Percentiles rank a stretch among this genome's conserved stretches.
Evolutionary conservation across 2,329 filamentous ascomycete species (phyloP).

Genomic region (Pestalotiopsis fici): DNA sequence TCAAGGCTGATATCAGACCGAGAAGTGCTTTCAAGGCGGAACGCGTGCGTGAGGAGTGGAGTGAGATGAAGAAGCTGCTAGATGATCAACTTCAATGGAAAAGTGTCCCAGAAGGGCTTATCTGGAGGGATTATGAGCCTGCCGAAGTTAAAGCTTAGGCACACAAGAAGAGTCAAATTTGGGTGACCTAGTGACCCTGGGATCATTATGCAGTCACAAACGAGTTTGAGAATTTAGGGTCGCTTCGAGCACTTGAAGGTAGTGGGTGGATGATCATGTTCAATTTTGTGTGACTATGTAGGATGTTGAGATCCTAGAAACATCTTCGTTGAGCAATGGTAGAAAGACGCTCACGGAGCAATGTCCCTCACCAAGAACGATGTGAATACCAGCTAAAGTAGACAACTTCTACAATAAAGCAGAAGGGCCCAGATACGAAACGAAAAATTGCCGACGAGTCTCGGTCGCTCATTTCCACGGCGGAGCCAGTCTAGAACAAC

Average conservation of each 20-base stretch:
- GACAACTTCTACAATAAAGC: neutral
- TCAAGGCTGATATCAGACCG: conserved; percentile 12
- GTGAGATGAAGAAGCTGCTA: conserved; percentile 21
- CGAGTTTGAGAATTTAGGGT: neutral
- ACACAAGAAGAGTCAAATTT: neutral
- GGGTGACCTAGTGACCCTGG: neutral
- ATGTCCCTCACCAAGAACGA: neutral
- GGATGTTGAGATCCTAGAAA: neutral
- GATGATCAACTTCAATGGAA: conserved; percentile 27
- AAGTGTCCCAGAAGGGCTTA: conserved; percentile 21
- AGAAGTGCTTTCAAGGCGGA: conserved; percentile 11
- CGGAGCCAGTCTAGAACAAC: conserved; percentile 66
- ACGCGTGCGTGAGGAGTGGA: conserved; percentile 15
- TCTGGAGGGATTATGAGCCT: conserved; percentile 13
- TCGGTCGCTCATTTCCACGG: neutral
- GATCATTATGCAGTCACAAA: neutral
- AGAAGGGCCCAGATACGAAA: neutral
- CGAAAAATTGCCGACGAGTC: neutral
- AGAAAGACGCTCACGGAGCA: neutral
- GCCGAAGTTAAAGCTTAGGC: neutral
- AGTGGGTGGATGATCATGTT: neutral
- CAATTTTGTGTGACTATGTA: neutral
- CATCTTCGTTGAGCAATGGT: neutral
- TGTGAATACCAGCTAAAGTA: neutral
- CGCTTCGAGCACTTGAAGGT: neutral